phyloP scores from a whole-genome alignment of 2,329 filamentous ascomycete genomes.

The Metarhizium anisopliae region DNA sequence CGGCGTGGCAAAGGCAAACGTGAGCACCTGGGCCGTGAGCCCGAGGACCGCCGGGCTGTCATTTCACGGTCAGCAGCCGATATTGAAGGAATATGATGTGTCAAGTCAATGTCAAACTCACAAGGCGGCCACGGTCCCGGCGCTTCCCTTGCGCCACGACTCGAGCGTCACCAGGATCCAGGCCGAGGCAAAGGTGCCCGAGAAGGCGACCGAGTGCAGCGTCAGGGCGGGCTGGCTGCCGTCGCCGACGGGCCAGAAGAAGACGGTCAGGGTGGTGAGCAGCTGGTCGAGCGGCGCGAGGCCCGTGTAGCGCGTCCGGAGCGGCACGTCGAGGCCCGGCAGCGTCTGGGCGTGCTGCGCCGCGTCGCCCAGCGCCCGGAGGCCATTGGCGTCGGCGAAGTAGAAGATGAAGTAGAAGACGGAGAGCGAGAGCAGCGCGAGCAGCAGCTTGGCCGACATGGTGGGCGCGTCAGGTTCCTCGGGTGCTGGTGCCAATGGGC shows the following conservation, averaged over 20 bases:
- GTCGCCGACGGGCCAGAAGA: conserved; percentile 12
- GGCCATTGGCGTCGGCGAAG: conserved; percentile 9
- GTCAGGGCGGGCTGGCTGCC: conserved; percentile 7
- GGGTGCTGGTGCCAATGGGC: too few species aligned
- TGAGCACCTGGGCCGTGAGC: conserved; percentile 9
- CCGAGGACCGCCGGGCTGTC: conserved; percentile 9
- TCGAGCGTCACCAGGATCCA: conserved; percentile 12
- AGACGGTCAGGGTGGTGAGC: conserved; percentile 9
- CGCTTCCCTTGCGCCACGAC: conserved; percentile 12
- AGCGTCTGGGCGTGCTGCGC: conserved; percentile 1
- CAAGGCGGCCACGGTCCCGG: conserved; percentile 9
- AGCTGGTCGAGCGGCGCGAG: conserved; percentile 6
- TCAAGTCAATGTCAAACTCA: conserved; percentile 3
- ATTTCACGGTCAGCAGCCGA: too few species aligned
- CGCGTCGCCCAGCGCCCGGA: conserved; percentile 3
- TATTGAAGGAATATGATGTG: too few species aligned
- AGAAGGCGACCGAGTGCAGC: conserved; percentile 12
- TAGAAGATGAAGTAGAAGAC: conserved; percentile 13
- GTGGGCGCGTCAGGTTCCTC: not conserved
- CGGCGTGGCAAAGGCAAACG: conserved; percentile 9
- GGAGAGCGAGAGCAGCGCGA: conserved; percentile 8
- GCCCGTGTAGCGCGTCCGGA: conserved; percentile 11
- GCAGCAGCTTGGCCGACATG: conserved; percentile 9
- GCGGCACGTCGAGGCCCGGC: conserved; percentile 9
- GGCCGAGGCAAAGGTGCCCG: conserved; percentile 10